Evolutionary conservation across 345 rosid genomes (phyloP).

Genomic region (Lenwebbia sp.): DNA sequence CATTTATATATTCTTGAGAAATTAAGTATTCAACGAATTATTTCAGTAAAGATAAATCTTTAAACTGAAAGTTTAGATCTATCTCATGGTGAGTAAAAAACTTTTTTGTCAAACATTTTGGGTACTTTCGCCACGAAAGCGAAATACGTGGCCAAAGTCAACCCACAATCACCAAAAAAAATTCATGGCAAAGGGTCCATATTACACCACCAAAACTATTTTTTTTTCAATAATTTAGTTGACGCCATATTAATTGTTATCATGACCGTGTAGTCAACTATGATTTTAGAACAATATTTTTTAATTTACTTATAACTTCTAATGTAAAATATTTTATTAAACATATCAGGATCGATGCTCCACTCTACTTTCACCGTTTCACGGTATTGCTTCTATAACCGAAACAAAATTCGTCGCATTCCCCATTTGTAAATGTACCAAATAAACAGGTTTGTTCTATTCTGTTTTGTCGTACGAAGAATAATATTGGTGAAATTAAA

Average conservation of each 20-base stretch:
- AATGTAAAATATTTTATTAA: neutral
- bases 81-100: neutral
- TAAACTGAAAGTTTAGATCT: neutral
- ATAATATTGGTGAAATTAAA: neutral
- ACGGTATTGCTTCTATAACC: neutral
- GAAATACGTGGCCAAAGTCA: neutral
- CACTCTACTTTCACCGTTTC: neutral
- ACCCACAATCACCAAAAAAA: neutral
- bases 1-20: neutral
- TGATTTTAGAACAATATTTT: neutral
- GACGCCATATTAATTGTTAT: neutral
- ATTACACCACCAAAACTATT: neutral
- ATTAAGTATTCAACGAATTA: neutral
- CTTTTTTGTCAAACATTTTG: neutral
- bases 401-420: no score
- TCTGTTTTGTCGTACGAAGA: neutral
- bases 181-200: neutral
- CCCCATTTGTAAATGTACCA: neutral
- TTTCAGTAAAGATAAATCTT: neutral
- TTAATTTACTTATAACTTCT: neutral
- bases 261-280: neutral
- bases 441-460: neutral
- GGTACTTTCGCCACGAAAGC: neutral
- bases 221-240: neutral
- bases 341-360: neutral